Base-by-base conservation (phyloP, 306 rosid genomes). In the Fragaria ananassa region DNA sequence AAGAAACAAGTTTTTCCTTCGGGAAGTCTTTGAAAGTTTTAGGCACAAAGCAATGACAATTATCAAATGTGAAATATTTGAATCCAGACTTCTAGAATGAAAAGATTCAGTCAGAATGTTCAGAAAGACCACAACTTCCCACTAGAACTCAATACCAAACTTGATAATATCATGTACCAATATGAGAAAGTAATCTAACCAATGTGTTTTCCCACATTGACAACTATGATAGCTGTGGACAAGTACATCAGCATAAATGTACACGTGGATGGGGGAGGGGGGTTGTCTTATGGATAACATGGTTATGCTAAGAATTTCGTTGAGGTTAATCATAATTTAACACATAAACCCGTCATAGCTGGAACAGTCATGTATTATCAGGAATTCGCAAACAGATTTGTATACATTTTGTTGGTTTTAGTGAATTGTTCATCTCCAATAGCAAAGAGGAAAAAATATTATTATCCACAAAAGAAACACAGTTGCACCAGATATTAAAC, bases 141-240 rank as follows among this genome's bases (percentile, higher is more conserved):
- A 56, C 29, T 56, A 56, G 31, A 21, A 21, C 25, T 21, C 29
- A 21, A 56, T 56, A 56, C 15, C 61, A 12, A 56, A 56, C 31
- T 56, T 56, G 62, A 56, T 9, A 56, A 56, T 21, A 8, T 53
- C 35, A 12, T 44, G 56, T 25, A 50, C 31, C 51, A 67, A 67
- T 50, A 62, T n/a, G 76, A 72, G n/a, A 54, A n/a, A 54, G 29
- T n/a, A 21, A 54, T 56, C 37, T 72, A 76, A 76, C 15, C 41
- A 42, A 29, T 49, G 13, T 14, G 10, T 17, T 39, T 67, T 49
- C 60, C 39, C 46, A 21, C 42, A 70, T n/a, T 27, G 21, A 51
- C 57, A 51, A 51, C 21, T 18, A 17, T 50, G 56, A 50, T 51
- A 51, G n/a, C 57, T 51, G 57, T 18, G 8, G 21, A 15, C 21